Conservation (phyloP, 208 protist species). For the Trypanosoma conorhini region DNA sequence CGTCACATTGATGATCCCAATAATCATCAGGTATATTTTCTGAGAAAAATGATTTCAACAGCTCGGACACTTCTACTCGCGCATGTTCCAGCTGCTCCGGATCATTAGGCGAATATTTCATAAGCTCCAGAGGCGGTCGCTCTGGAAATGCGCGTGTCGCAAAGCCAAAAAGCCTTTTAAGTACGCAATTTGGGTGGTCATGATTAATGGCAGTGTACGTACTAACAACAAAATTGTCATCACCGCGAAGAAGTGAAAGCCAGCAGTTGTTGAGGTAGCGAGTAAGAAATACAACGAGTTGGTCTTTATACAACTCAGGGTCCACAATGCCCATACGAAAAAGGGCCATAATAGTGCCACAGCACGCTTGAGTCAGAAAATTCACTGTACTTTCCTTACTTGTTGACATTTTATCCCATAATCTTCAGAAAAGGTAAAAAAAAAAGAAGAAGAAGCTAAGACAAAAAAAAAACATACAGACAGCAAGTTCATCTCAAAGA, state of each 20-base stretch:
- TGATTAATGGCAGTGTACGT: conserved; percentile 11
- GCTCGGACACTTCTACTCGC: conserved; percentile 10
- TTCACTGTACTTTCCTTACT: background rate
- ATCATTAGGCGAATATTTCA: conserved; percentile 3
- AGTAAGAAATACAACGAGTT: conserved; percentile 23
- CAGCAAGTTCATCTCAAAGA: background rate
- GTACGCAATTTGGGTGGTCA: conserved; percentile 23
- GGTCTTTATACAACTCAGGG: conserved; percentile 20
- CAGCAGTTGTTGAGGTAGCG: conserved; percentile 31
- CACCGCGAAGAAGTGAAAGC: conserved; percentile 28
- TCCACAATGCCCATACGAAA: conserved; percentile 20
- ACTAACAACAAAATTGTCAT: conserved; percentile 23
- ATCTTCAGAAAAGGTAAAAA: background rate
- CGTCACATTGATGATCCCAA: conserved; percentile 26
- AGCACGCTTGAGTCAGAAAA: conserved; percentile 31
- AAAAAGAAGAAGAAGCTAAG: conserved; percentile 3
- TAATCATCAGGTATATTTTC: conserved; percentile 8
- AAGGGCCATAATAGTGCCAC: conserved; percentile 29
- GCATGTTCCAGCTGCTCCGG: conserved; percentile 18
- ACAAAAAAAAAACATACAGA: conserved; percentile 5
- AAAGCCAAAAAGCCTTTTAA: conserved; percentile 24
- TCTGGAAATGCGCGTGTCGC: conserved; percentile 25
- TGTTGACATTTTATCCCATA: conserved; percentile 1
- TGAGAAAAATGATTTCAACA: conserved; percentile 8
- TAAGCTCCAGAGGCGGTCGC: conserved; percentile 6